These are phyloP conservation scores for Vitis hybrid DNA, from an alignment of 177 flowering plant genomes.

Conservation along the genomic window DNA sequence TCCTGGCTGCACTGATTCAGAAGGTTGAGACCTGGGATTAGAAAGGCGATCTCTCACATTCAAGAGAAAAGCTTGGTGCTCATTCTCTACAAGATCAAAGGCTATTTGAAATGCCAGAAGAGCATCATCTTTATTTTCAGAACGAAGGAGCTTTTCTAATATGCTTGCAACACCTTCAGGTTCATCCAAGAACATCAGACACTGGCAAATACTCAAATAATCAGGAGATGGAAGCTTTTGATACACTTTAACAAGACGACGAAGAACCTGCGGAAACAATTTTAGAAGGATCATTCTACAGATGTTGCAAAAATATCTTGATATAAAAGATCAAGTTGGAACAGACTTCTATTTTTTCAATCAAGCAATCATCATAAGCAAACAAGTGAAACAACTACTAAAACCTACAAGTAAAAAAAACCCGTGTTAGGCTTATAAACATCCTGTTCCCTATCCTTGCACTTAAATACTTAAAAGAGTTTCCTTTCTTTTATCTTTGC, in stretches of 20 bases:
- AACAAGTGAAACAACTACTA: too few relatives aligned
- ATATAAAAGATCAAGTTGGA: not conserved
- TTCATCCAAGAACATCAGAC: slow-evolving; percentile 90
- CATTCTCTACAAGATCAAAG: slow-evolving; percentile 95
- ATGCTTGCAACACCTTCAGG: slow-evolving; percentile 74
- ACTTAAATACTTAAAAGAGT: too few relatives aligned
- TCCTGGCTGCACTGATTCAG: slow-evolving; percentile 34
- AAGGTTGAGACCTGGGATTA: slow-evolving; percentile 40
- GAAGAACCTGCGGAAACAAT: slow-evolving; percentile 63
- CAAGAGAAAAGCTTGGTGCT: slow-evolving; percentile 92
- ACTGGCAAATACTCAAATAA: slow-evolving; percentile 82
- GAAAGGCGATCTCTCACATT: slow-evolving; percentile 77
- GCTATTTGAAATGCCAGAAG: slow-evolving; percentile 91
- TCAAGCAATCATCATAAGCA: too few relatives aligned
- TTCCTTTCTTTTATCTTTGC: too few relatives aligned
- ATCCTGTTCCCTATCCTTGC: too few relatives aligned
- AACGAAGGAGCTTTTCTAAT: slow-evolving; percentile 68
- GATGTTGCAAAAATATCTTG: too few relatives aligned
- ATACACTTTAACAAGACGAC: slow-evolving; percentile 82
- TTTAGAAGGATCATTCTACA: not conserved
- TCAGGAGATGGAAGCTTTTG: slow-evolving; percentile 77
- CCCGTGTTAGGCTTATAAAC: too few relatives aligned
- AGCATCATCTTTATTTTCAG: slow-evolving; percentile 79
- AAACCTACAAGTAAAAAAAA: too few relatives aligned
- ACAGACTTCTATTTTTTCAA: not conserved